Conservation (phyloP, 768 basidiomycete species). For the Leccinum subgranulosum region DNA sequence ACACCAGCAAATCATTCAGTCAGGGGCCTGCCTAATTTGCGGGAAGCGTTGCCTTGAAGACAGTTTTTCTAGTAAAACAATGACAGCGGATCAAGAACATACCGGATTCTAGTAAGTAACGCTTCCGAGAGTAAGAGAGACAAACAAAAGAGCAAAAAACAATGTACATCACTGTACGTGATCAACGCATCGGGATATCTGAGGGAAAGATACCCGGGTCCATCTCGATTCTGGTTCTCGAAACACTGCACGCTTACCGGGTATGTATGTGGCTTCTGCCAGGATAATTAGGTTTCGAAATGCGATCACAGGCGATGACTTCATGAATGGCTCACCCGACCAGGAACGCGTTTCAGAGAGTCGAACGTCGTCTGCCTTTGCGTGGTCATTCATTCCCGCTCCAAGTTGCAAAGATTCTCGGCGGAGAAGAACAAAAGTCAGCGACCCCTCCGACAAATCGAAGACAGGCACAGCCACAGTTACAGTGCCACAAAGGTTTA, state of each 20-base stretch:
- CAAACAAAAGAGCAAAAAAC: neutral
- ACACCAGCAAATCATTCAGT: neutral
- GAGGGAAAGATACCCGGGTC: neutral
- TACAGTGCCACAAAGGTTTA: neutral
- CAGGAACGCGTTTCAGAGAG: conserved; percentile 6
- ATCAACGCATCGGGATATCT: neutral
- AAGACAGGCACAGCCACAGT: conserved; percentile 19
- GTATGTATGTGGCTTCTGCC: neutral
- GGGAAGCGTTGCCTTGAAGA: conserved; percentile 1
- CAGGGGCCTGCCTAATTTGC: conserved; percentile 9
- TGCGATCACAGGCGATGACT: neutral
- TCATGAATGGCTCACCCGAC: neutral
- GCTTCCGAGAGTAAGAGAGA: conserved; percentile 5
- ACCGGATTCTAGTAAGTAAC: neutral
- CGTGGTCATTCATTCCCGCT: neutral
- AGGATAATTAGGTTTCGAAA: neutral
- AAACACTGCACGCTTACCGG: neutral
- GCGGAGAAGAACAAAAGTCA: neutral
- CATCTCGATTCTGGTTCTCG: neutral
- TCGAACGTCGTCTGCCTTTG: neutral
- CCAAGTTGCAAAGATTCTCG: neutral
- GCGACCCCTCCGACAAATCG: neutral
- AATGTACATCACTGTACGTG: conserved; percentile 4
- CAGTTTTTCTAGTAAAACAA: neutral
- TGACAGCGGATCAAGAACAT: conserved; percentile 8